Conservation (phyloP, 305 asterid species). For the Fraxinus sp. region DNA sequence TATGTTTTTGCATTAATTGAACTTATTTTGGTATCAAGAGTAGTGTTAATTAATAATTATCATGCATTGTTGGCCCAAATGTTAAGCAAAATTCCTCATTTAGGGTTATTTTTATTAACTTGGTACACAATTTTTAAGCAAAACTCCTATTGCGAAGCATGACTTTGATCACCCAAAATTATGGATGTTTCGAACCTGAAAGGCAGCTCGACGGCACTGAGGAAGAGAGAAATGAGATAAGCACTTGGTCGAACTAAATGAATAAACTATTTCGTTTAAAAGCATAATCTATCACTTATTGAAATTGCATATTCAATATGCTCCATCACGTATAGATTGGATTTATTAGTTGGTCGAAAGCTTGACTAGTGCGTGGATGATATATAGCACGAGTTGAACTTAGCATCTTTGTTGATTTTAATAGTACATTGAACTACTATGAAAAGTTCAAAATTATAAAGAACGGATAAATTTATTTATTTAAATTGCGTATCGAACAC, state of each 20-base stretch:
- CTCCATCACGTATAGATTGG: not conserved
- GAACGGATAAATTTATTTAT: not conserved
- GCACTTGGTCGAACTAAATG: not conserved
- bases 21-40: not conserved
- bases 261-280: not conserved
- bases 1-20: not conserved
- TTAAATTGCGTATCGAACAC: not conserved
- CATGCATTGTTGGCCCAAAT: not conserved
- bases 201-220: conserved; percentile 18
- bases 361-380: not conserved
- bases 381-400: not conserved
- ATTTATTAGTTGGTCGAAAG: not conserved
- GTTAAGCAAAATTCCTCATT: not conserved
- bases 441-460: not conserved
- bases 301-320: not conserved
- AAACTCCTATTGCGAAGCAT: conserved; percentile 27
- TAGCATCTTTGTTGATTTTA: not conserved
- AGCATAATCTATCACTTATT: not conserved
- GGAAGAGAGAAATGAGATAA: conserved; percentile 2
- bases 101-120: not conserved
- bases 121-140: not conserved
- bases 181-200: conserved; percentile 13
- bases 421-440: not conserved
- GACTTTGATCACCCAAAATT: conserved; percentile 34
- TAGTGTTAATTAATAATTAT: not conserved